Conservation (phyloP, 1,284 basidiomycete genomes). For the Cystobasidium slooffiae region DNA sequence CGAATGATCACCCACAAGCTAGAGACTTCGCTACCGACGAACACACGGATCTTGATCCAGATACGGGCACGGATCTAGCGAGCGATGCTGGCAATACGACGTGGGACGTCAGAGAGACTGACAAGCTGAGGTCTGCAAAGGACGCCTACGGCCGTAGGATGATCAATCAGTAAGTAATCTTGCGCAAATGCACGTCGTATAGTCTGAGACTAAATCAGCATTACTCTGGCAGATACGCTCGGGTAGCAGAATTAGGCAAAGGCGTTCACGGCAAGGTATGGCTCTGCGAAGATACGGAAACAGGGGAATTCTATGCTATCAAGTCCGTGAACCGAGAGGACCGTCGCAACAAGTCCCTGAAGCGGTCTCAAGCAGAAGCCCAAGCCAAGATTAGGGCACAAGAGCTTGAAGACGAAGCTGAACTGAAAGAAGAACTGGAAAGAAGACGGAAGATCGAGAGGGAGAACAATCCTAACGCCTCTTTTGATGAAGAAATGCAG, state of each 20-base stretch:
- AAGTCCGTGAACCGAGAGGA: conserved; percentile 53
- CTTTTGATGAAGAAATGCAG: conserved; percentile 39
- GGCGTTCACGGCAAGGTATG: conserved; percentile 54
- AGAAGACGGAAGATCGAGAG: background rate
- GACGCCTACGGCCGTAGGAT: conserved; percentile 51
- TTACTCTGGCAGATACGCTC: conserved; percentile 42
- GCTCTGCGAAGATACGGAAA: conserved; percentile 53
- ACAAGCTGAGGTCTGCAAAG: conserved; percentile 49
- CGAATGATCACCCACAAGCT: background rate
- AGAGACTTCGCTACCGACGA: background rate
- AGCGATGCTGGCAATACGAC: conserved; percentile 32
- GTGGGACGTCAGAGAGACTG: conserved; percentile 47
- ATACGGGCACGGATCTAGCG: conserved; percentile 25
- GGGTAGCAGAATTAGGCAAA: conserved; percentile 52
- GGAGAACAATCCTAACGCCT: conserved; percentile 25
- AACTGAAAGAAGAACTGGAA: conserved; percentile 45
- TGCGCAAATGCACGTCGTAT: background rate
- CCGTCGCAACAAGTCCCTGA: conserved; percentile 46
- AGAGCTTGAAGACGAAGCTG: conserved; percentile 35
- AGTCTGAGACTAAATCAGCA: background rate
- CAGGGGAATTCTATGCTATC: conserved; percentile 49
- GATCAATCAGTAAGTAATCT: conserved; percentile 52
- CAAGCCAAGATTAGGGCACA: conserved; percentile 31
- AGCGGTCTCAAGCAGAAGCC: conserved; percentile 48
- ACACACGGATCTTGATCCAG: conserved; percentile 1